These are phyloP conservation scores for Panicum miliaceum DNA, from an alignment of 176 grass and related monocot species.

Conservation along the genomic window DNA sequence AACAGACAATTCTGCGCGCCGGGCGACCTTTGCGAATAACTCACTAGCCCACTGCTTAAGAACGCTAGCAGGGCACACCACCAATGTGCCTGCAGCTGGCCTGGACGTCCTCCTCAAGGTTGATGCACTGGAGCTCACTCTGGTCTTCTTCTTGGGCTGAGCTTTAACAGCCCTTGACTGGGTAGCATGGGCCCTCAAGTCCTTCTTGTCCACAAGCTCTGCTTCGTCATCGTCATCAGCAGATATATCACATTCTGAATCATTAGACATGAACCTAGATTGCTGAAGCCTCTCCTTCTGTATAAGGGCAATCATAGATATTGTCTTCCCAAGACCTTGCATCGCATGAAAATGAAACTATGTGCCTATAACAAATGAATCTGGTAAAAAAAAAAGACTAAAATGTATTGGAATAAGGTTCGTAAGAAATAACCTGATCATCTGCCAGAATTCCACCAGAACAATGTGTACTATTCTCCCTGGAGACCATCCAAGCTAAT, in stretches of 20 bases:
- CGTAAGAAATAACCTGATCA: constrained; percentile 75
- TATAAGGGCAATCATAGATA: constrained; percentile 84
- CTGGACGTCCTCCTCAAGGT: constrained; percentile 17
- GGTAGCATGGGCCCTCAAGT: constrained; percentile 30
- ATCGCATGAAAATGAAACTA: background rate
- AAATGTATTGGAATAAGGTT: constrained; percentile 16
- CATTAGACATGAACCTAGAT: constrained; percentile 59
- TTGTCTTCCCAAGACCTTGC: constrained; percentile 90
- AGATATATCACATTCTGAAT: constrained; percentile 44
- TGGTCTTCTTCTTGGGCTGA: constrained; percentile 42
- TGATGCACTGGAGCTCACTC: constrained; percentile 29
- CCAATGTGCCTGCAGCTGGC: constrained; percentile 76
- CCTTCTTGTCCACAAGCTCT: constrained; percentile 18
- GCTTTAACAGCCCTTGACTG: constrained; percentile 4
- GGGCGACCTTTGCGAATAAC: constrained; percentile 64
- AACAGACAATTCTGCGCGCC: constrained; percentile 72
- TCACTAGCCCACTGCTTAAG: constrained; percentile 91
- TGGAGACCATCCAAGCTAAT: constrained; percentile 92
- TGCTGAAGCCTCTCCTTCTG: constrained; percentile 86
- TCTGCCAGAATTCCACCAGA: constrained; percentile 93
- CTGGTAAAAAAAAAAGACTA: constrained; percentile 33
- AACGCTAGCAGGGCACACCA: constrained; percentile 92
- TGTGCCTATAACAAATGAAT: constrained; percentile 5
- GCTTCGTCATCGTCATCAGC: constrained; percentile 4
- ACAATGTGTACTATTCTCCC: constrained; percentile 81